These are phyloP conservation scores for Cyberlindnera subsufficiens DNA, from an alignment of 805 yeast species.

Conservation along the genomic window DNA sequence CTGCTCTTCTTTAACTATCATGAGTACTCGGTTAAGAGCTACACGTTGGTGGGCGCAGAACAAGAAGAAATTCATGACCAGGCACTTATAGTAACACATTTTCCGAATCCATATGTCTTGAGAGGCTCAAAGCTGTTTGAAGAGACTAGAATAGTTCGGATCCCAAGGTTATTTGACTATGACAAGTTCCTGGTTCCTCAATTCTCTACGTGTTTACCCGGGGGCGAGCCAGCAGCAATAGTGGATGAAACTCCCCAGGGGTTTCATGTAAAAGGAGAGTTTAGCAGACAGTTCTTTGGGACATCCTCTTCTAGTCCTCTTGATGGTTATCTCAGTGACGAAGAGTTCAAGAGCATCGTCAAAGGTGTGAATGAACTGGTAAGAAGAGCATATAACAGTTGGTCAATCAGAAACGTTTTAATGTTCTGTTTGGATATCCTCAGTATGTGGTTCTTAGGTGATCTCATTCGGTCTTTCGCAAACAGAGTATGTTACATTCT, in stretches of 20 bases:
- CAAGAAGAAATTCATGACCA: conserved; percentile 25
- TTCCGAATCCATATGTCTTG: conserved; percentile 50
- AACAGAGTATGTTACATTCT: conserved; percentile 9
- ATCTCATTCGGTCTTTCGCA: conserved; percentile 27
- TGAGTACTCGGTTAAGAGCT: conserved; percentile 41
- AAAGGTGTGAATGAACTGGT: conserved; percentile 37
- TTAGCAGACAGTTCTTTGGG: conserved; percentile 44
- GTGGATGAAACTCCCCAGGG: conserved; percentile 3
- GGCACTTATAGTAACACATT: conserved; percentile 53
- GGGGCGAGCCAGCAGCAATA: conserved; percentile 60
- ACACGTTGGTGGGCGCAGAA: conserved; percentile 18
- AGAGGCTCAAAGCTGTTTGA: conserved; percentile 24
- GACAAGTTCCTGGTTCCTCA: conserved; percentile 39
- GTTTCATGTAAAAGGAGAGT: conserved; percentile 29
- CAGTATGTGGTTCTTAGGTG: conserved; percentile 36
- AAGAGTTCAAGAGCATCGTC: conserved; percentile 39
- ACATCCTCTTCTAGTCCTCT: conserved; percentile 48
- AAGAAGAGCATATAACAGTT: conserved; percentile 34
- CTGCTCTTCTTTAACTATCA: conserved; percentile 61
- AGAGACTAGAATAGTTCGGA: conserved; percentile 53
- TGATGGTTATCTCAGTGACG: conserved; percentile 27
- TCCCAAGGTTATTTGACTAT: conserved; percentile 46
- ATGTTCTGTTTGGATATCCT: conserved; percentile 32
- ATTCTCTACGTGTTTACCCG: conserved; percentile 52
- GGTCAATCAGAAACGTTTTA: conserved; percentile 32